Base-by-base conservation (phyloP, 116 monocot genomes). In the Dioscorea cayenensis region DNA sequence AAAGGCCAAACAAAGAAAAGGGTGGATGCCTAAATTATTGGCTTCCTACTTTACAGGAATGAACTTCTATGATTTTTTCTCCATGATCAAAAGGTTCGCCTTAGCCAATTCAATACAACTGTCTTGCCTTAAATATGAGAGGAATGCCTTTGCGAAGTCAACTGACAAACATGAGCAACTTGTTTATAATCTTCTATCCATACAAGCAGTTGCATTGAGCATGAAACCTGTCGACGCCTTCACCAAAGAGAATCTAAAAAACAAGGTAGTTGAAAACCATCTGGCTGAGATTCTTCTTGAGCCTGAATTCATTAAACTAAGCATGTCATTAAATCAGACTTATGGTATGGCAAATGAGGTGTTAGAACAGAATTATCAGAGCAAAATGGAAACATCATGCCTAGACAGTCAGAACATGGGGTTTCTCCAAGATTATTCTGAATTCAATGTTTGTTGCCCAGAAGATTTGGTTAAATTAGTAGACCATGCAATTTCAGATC, bases 1-100 rank as follows among this genome's bases (percentile, higher is more conserved):
- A 55, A 18, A 2, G 0, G n/a, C n/a, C n/a, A 18, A 18, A 55
- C 19, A 55, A 55, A 55, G 55, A 3, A 16, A 16, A 55, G n/a
- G 2, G 11, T 0, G 10, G 55, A 55, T n/a, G 16, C 10, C 35
- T 66, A 3, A 0, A 12, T 10, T n/a, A 67, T 59, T 62, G 28
- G 43, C 25, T 49, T 49, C 36, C 25, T 49, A 49, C 36, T 14
- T 51, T n/a, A 59, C 84, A 96, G 92, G 86, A 66, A 99, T 99
- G 99, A 91, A 99, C 70, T 99, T 89, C 68, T 82, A 82, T 71
- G 94, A 91, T 65, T 94, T 99, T 80, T 91, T 99, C 22, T 73
- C 82, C 28, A 85, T 99, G 75, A 76, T 99, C 48, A 75, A 75
- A 67, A 68, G 89, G 59, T 89, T 88, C 43, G 32, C 89, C 23